Conservation (phyloP, 2,329 filamentous ascomycete species). For the Cladophialophora exuberans region DNA sequence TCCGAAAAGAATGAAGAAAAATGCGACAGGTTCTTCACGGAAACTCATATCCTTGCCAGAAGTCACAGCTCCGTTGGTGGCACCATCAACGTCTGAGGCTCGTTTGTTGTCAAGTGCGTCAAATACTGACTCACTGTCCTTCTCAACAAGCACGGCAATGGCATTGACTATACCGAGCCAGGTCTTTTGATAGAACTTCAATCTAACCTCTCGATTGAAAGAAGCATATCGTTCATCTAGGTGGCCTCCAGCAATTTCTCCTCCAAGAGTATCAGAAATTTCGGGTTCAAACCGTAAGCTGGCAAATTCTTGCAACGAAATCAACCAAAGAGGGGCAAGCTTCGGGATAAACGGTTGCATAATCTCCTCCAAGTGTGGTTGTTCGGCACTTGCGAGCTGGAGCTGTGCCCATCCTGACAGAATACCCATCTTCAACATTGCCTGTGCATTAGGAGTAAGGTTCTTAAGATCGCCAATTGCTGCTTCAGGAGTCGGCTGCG, state of each 20-base stretch:
- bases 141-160: slow-evolving; percentile 94
- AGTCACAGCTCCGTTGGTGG: slow-evolving; percentile 19
- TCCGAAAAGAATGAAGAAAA: slow-evolving; percentile 98
- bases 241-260: slow-evolving; percentile 78
- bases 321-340: slow-evolving; percentile 90
- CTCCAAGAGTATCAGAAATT: slow-evolving; percentile 86
- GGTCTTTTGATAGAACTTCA: slow-evolving; percentile 95
- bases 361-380: slow-evolving; percentile 85
- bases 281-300: slow-evolving; percentile 93
- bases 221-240: slow-evolving; percentile 94
- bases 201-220: slow-evolving; percentile 86
- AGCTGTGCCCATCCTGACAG: slow-evolving; percentile 97
- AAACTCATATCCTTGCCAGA: slow-evolving; percentile 84
- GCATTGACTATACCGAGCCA: slow-evolving; percentile 97
- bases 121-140: slow-evolving; percentile 97
- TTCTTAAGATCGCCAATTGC: slow-evolving; percentile 87
- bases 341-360: slow-evolving; percentile 87
- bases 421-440: slow-evolving; percentile 98
- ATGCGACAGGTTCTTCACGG: slow-evolving; percentile 93
- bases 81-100: slow-evolving; percentile 38
- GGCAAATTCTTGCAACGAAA: slow-evolving; percentile 90
- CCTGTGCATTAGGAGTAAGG: slow-evolving; percentile 91
- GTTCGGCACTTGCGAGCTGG: slow-evolving; percentile 91
- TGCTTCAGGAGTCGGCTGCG: slow-evolving; percentile 26
- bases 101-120: slow-evolving; percentile 89